phyloP scores from a whole-genome alignment of 1,284 basidiomycete genomes.

The Microbotryomycetes sp. region DNA sequence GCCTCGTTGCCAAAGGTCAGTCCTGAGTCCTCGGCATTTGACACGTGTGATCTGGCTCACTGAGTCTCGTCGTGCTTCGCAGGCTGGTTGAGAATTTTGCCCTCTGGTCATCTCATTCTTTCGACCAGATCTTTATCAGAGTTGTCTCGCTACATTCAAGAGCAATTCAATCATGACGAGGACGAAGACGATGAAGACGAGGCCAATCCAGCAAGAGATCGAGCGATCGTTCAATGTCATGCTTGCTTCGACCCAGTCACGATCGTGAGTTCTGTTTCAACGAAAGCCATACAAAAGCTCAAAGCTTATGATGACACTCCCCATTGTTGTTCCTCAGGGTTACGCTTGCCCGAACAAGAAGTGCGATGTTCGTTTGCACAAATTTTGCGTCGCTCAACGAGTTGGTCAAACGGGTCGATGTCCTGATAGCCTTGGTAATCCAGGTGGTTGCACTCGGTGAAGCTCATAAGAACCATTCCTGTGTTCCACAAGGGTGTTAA shows the following conservation, averaged over 20 bases:
- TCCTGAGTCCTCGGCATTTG: background rate
- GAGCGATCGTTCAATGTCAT: slow-evolving; percentile 57
- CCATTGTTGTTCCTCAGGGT: slow-evolving; percentile 45
- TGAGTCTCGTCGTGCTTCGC: too few relatives aligned
- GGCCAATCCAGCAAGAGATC: background rate
- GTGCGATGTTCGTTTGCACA: slow-evolving; percentile 61
- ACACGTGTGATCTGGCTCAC: background rate
- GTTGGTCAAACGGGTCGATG: slow-evolving; percentile 13
- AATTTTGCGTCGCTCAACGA: slow-evolving; percentile 6
- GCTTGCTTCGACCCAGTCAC: slow-evolving; percentile 61
- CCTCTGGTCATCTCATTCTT: slow-evolving; percentile 54
- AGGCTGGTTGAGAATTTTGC: slow-evolving; percentile 33
- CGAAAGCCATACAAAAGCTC: background rate
- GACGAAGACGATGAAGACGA: slow-evolving; percentile 11
- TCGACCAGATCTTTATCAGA: slow-evolving; percentile 68
- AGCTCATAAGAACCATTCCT: slow-evolving; percentile 32
- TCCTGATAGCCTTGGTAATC: slow-evolving; percentile 31
- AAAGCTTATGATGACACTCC: background rate
- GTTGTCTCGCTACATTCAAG: slow-evolving; percentile 63
- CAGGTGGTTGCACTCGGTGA: slow-evolving; percentile 37
- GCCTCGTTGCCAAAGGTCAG: slow-evolving; percentile 69
- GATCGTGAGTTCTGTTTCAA: slow-evolving; percentile 11
- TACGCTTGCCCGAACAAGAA: slow-evolving; percentile 56
- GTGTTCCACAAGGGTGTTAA: slow-evolving; percentile 3
- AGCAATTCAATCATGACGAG: slow-evolving; percentile 58